These are phyloP conservation scores for Lyophyllum shimeji DNA, from an alignment of 768 basidiomycete species.

Conservation along the genomic window DNA sequence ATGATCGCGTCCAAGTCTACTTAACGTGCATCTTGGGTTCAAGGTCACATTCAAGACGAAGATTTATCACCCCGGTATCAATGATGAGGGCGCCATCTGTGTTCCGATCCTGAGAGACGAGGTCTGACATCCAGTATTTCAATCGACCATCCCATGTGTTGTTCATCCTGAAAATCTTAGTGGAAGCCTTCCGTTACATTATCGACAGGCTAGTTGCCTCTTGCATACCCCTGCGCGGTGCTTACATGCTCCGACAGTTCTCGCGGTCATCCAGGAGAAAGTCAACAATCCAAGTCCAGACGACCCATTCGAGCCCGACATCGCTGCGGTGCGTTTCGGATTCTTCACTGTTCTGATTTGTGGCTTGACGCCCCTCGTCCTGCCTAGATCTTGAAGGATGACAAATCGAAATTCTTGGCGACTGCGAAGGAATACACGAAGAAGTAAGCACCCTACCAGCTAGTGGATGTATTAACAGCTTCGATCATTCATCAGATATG, in stretches of 20 bases:
- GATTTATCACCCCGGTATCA: conserved; percentile 90
- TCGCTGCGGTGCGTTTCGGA: conserved; percentile 63
- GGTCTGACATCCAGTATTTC: conserved; percentile 40
- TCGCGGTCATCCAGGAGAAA: conserved; percentile 78
- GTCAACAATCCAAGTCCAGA: conserved; percentile 86
- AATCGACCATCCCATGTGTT: background rate
- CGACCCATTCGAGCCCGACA: conserved; percentile 87
- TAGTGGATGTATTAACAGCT: background rate
- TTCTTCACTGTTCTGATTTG: background rate
- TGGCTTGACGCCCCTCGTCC: background rate
- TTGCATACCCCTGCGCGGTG: background rate
- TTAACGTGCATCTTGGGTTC: conserved; percentile 10
- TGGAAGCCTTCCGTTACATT: conserved; percentile 85
- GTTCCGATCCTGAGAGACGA: conserved; percentile 83
- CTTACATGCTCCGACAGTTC: conserved; percentile 43
- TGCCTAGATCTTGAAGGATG: conserved; percentile 69
- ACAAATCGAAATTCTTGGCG: conserved; percentile 68
- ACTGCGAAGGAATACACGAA: conserved; percentile 86
- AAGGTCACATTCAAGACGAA: conserved; percentile 84
- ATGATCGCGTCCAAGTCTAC: conserved; percentile 3
- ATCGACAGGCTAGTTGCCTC: conserved; percentile 52
- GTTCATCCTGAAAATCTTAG: conserved; percentile 34
- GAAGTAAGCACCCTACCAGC: conserved; percentile 52
- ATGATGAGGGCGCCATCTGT: conserved; percentile 86
- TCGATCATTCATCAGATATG: conserved; percentile 11